Evolutionary conservation across 2,329 filamentous ascomycete genomes (phyloP).

Genomic region (Stachybotrys elegans): DNA sequence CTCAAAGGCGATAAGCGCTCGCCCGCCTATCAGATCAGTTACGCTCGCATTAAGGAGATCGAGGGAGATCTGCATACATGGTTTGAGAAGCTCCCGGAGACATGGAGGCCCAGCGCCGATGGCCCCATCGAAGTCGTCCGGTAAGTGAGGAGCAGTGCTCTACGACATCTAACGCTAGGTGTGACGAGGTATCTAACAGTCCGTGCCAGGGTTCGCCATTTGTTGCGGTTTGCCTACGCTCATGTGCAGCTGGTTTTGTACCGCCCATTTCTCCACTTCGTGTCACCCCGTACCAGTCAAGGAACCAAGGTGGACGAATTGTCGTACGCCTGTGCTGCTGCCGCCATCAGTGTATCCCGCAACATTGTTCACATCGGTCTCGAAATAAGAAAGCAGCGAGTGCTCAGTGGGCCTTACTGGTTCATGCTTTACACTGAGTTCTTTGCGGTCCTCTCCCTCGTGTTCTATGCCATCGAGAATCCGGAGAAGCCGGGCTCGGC

Average conservation of each 20-base stretch:
- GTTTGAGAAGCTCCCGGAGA: constrained; percentile 64
- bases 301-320: constrained; percentile 63
- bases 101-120: constrained; percentile 74
- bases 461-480: constrained; percentile 79
- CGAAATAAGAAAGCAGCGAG: constrained; percentile 69
- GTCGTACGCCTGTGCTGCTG: constrained; percentile 68
- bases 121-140: constrained; percentile 69
- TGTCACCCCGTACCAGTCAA: constrained; percentile 57
- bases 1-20: constrained; percentile 35
- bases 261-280: constrained; percentile 77
- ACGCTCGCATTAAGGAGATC: constrained; percentile 58
- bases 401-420: constrained; percentile 81
- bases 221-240: constrained; percentile 73
- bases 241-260: constrained; percentile 82
- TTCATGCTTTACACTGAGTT: constrained; percentile 82
- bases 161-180: no score
- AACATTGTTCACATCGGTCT: constrained; percentile 78
- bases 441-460: constrained; percentile 72
- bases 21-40: constrained; percentile 58
- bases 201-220: constrained; percentile 58
- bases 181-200: no score
- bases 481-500: constrained; percentile 67
- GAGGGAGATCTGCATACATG: constrained; percentile 59
- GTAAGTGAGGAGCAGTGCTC: constrained; percentile 40
- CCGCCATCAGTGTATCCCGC: constrained; percentile 56